Conservation (phyloP, 176 grass and related monocot species). For the Phoenix roebelenii region DNA sequence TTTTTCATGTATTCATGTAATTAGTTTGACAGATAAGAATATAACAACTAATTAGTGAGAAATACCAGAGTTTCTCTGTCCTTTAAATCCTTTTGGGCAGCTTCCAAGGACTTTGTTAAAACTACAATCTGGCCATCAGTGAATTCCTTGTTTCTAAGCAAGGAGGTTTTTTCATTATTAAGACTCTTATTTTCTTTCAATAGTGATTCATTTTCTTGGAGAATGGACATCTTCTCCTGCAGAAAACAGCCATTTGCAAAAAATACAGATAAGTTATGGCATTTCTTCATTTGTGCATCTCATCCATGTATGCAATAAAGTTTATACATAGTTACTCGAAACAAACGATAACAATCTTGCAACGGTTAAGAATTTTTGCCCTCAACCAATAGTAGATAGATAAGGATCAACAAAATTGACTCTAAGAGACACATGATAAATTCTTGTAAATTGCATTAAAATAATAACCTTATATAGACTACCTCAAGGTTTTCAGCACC, state of each 20-base stretch:
- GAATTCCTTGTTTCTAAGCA: constrained; percentile 55
- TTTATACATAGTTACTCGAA: no score
- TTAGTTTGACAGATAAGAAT: no score
- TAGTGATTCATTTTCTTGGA: constrained; percentile 70
- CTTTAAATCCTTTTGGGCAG: constrained; percentile 70
- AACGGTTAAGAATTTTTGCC: no score
- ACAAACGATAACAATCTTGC: no score
- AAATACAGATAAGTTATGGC: constrained; percentile 5
- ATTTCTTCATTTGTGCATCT: no score
- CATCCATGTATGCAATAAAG: no score
- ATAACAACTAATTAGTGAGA: background rate
- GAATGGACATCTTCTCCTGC: constrained; percentile 86
- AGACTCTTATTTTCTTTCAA: constrained; percentile 65
- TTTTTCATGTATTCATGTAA: constrained; percentile 11
- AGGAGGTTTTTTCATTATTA: constrained; percentile 52
- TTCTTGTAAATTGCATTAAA: no score
- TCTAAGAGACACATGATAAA: no score
- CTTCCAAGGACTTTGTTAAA: constrained; percentile 68
- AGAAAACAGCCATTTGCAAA: constrained; percentile 9
- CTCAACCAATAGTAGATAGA: no score
- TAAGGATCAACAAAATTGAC: no score
- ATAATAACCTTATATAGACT: no score
- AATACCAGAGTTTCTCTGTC: constrained; percentile 83
- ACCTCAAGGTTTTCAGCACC: no score
- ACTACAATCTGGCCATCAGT: constrained; percentile 45